Evolutionary conservation across 2,329 filamentous ascomycete species (phyloP), one percentile per base, ranked within the genome.

Genomic region (Alternaria ethzedia): DNA sequence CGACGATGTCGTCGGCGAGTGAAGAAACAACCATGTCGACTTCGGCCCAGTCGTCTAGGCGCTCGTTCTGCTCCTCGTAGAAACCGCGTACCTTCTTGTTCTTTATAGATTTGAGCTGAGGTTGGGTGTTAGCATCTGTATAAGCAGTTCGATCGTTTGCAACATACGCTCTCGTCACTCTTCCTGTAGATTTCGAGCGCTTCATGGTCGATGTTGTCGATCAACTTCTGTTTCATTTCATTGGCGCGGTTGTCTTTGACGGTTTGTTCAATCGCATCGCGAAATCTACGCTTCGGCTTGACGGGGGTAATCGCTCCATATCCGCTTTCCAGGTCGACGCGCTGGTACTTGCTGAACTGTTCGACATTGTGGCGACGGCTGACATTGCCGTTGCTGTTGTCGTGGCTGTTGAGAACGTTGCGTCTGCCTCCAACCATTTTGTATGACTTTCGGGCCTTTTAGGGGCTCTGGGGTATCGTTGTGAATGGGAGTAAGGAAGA

Each of bases 1-100:
- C 87, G n/a, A 89, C 79, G 8, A 89, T 83, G 68, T 88, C 86
- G 69, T 88, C 85, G 11, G 86, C 84, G 43, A 88, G 80, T 23
- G 83, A 82, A 65, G 82, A 83, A 46, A 89, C 87, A 7, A 88
- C 80, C 36, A 85, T 83, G 73, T 88, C 86, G 32, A 88, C 85
- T 72, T 88, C 86, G 11, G 87, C 75, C 86, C 86, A 88, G 66
- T 87, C 86, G 64, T 88, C 85, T 11, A 88, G 72, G 1, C 82
- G 77, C 10, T 81, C 77, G 65, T 89, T 89, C 69, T 88, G 86
- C 13, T 79, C 78, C 65, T 85, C 80, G 75, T 88, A 89, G 69
- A 87, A 89, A 4, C 75, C 67, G 15, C 83, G 79, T n/a, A 88
- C 70, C 47, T 83, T 83, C 72, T 78, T 77, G 20, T 87, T 87